Conservation (phyloP, 257 asterid species). For the Fraxinus cuspidata region DNA sequence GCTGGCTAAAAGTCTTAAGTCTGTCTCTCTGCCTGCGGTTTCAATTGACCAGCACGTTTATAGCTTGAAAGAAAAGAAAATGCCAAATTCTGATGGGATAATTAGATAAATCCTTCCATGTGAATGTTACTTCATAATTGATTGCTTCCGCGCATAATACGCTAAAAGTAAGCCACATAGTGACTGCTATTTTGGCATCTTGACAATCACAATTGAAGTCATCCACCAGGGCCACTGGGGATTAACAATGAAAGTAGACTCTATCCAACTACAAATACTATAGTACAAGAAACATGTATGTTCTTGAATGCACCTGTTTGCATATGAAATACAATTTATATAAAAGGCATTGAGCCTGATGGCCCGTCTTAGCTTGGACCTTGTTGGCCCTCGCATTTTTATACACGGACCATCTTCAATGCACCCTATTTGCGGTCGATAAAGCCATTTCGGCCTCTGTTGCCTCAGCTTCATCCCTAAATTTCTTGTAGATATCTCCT, state of each 20-base stretch:
- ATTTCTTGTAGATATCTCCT: conserved; percentile 74
- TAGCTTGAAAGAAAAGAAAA: conserved; percentile 1
- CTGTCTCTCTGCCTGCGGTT: too few species aligned
- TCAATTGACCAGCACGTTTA: too few species aligned
- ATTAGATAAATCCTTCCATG: conserved; percentile 18
- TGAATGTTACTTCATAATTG: conserved; percentile 15
- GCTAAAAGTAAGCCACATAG: background rate
- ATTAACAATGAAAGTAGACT: too few species aligned
- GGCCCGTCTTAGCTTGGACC: too few species aligned
- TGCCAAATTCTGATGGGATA: conserved; percentile 13
- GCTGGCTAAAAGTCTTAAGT: too few species aligned
- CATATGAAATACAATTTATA: too few species aligned
- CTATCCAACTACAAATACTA: background rate
- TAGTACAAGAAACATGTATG: background rate
- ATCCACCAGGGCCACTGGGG: background rate
- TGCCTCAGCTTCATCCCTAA: conserved; percentile 46
- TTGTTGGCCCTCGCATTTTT: too few species aligned
- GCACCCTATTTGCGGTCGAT: background rate
- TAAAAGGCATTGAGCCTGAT: too few species aligned
- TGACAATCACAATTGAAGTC: background rate
- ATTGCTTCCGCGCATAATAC: conserved; percentile 2
- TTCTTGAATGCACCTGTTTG: background rate
- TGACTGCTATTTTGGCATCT: background rate
- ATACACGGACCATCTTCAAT: background rate
- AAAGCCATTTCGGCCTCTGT: conserved; percentile 30